Conservation (phyloP, 345 rosid species). For the Moricandia arvensis region DNA sequence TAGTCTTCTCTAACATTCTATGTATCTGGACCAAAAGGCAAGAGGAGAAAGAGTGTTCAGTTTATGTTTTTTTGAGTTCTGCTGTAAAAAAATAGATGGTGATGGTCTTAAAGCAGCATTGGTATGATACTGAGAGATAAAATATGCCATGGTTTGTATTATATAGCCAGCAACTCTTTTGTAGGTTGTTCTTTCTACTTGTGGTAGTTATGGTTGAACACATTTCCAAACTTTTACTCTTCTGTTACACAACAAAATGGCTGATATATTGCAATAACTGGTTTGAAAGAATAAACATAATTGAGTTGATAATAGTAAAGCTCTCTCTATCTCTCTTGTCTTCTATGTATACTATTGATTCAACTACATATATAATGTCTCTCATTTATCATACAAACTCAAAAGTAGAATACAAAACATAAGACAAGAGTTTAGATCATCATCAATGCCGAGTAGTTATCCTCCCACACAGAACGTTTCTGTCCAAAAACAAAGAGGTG, state of each 20-base stretch:
- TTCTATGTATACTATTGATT: slow-evolving; percentile 24
- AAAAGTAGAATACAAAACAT: slow-evolving; percentile 10
- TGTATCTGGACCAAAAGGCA: slow-evolving; percentile 12
- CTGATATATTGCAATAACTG: slow-evolving; percentile 24
- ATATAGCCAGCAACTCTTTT: slow-evolving; percentile 17
- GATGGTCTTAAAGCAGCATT: slow-evolving; percentile 23
- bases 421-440: slow-evolving; percentile 3
- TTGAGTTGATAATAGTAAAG: slow-evolving; percentile 10
- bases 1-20: slow-evolving; percentile 18
- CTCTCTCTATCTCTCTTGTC: slow-evolving; percentile 15
- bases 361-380: background rate
- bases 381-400: slow-evolving; percentile 29
- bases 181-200: slow-evolving; percentile 21
- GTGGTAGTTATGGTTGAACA: slow-evolving; percentile 12
- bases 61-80: slow-evolving; percentile 15
- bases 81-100: slow-evolving; percentile 22
- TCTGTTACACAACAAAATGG: slow-evolving; percentile 20
- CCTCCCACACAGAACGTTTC: slow-evolving; percentile 43
- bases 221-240: background rate
- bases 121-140: slow-evolving; percentile 6
- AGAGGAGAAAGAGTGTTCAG: slow-evolving; percentile 12
- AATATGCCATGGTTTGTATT: slow-evolving; percentile 26
- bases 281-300: slow-evolving; percentile 26
- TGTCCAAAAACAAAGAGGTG: slow-evolving; percentile 11
- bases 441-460: slow-evolving; percentile 32